phyloP scores from a whole-genome alignment of 2,329 filamentous ascomycete species.

The Dothideomycetidae sp. region DNA sequence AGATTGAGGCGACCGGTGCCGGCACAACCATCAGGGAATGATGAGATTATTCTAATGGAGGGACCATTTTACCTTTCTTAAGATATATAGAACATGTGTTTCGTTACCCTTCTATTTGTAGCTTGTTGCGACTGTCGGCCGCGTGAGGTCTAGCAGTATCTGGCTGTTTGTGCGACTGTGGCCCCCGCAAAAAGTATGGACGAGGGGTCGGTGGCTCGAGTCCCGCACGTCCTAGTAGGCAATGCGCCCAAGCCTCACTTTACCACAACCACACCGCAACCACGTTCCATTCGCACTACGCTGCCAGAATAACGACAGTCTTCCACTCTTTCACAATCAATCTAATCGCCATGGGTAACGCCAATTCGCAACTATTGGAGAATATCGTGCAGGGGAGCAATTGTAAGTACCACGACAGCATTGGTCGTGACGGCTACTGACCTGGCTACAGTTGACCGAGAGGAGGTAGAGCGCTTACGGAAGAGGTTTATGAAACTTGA shows the following conservation, averaged over 20 bases:
- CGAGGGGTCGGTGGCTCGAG: too few relatives aligned
- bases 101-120: too few relatives aligned
- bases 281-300: constrained; percentile 9
- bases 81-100: too few relatives aligned
- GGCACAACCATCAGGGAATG: too few relatives aligned
- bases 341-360: constrained; percentile 34
- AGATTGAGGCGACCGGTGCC: too few relatives aligned
- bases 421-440: constrained; percentile 7
- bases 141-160: too few relatives aligned
- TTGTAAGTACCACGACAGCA: constrained; percentile 44
- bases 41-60: too few relatives aligned
- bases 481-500: constrained; percentile 99
- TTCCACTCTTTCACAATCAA: constrained; percentile 2
- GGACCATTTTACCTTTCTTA: too few relatives aligned
- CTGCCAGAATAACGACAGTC: not conserved
- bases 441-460: constrained; percentile 64
- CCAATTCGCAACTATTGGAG: constrained; percentile 62
- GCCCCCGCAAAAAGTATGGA: too few relatives aligned
- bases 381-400: constrained; percentile 94
- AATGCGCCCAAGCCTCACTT: not conserved
- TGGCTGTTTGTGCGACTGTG: too few relatives aligned
- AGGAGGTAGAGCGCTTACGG: constrained; percentile 87
- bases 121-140: too few relatives aligned
- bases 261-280: constrained; percentile 2
- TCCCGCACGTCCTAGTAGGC: not conserved